Base-by-base conservation (phyloP, 1,284 basidiomycete genomes). In the Agroathelia rolfsii region DNA sequence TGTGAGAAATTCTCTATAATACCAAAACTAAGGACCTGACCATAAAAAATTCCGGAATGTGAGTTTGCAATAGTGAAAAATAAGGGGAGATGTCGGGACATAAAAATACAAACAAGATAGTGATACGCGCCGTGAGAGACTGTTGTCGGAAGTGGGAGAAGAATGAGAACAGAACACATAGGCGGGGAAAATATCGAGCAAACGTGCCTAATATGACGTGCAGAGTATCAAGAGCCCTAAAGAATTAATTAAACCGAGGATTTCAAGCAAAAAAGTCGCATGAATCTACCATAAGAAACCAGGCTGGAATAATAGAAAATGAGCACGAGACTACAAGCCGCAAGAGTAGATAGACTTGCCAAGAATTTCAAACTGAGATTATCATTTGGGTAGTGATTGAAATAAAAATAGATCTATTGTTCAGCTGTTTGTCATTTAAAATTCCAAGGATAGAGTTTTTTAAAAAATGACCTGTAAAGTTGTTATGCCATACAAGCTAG, bases 371-470 rank as follows among this genome's bases (percentile, higher is more conserved):
- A 43, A 15, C 38, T 35, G 8, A 19, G 32, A 6, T 43, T 43
- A 43, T 64, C 62, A 30, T 50, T 53, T 2, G 56, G 56, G 39
- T 57, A 63, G 27, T 51, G 47, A 21, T 48, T 39, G 36, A 52
- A 64, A 41, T 65, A 65, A 31, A 62, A 61, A 46, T 63, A 64
- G 6, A 50, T 45, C 62, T 64, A 32, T 4, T 22, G n/a, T n/a
- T n/a, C n/a, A 14, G 28, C 5, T 10, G 8, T 11, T 36, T 16
- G 12, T 24, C 5, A 12, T n/a, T n/a, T n/a, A n/a, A n/a, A n/a
- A n/a, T n/a, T n/a, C n/a, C n/a, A n/a, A n/a, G n/a, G n/a, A n/a
- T n/a, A n/a, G n/a, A n/a, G n/a, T n/a, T n/a, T n/a, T n/a, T n/a
- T n/a, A n/a, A n/a, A n/a, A n/a, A 38, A 48, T 32, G 30, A 56